Conservation (phyloP, 2,329 filamentous ascomycete species). For the Beauveria caledonica region DNA sequence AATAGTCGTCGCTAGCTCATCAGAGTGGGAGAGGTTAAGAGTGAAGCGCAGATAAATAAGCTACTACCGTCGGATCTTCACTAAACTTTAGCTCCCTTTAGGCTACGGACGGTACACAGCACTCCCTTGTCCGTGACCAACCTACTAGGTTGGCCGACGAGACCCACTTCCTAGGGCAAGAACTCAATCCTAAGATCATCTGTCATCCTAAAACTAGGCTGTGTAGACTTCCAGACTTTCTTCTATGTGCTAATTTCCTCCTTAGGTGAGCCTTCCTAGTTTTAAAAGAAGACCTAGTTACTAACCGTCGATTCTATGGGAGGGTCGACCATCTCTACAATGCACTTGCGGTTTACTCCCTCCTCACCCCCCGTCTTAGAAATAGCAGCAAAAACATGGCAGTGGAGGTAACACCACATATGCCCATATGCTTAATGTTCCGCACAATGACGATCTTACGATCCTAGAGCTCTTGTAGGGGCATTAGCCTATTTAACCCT, state of each 20-base stretch:
- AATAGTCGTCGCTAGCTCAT: background rate
- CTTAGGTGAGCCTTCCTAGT: background rate
- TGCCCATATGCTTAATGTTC: background rate
- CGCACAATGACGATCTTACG: background rate
- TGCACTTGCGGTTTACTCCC: background rate
- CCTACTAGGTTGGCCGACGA: background rate
- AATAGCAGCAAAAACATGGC: background rate
- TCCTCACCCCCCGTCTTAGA: background rate
- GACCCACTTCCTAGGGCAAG: background rate
- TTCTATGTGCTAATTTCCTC: background rate
- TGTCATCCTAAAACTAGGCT: background rate
- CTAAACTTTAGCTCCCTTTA: constrained; percentile 9
- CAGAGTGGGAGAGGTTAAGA: background rate
- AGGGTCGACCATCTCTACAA: background rate
- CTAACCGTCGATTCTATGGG: background rate
- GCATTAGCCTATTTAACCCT: background rate
- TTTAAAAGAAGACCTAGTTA: background rate
- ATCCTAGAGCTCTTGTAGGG: background rate
- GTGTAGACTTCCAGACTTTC: background rate
- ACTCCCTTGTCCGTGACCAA: background rate
- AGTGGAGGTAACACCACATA: background rate
- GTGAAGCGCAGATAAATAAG: background rate
- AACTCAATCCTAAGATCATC: background rate
- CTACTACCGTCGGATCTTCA: constrained; percentile 27
- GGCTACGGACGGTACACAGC: background rate